A percentile compares a stretch with the other conserved stretches of the same genome.
Conservation (phyloP, 345 rosid species). For the Eucalyptus marginata region DNA sequence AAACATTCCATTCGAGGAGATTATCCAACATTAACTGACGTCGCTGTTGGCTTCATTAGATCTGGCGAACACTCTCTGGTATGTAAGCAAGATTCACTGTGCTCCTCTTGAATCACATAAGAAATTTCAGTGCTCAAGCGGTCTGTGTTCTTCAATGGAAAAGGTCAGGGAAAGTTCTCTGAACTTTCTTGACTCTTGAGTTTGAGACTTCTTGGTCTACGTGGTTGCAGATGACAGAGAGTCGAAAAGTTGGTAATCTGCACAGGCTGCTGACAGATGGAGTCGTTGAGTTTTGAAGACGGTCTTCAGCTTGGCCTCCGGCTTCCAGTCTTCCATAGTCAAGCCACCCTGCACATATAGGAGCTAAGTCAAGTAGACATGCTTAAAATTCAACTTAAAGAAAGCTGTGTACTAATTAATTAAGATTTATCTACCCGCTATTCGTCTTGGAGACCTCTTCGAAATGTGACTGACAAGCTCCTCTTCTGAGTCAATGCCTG, state of each 20-base stretch:
- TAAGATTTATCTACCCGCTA: constrained; percentile 26
- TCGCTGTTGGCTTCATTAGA: background rate
- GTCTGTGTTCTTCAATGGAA: background rate
- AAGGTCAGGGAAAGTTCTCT: background rate
- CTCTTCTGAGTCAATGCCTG: constrained; percentile 69
- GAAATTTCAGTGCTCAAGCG: background rate
- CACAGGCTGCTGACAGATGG: background rate
- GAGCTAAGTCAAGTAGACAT: background rate
- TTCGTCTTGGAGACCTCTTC: constrained; percentile 53
- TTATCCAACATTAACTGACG: background rate
- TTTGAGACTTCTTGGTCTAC: background rate
- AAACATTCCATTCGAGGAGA: background rate
- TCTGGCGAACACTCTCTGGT: background rate
- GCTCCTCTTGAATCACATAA: background rate
- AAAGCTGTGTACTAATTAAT: background rate
- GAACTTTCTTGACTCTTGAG: background rate
- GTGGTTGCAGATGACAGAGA: background rate
- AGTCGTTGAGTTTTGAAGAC: background rate
- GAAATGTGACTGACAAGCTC: constrained; percentile 78
- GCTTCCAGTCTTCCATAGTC: background rate
- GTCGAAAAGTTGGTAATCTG: background rate
- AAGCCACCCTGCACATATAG: background rate
- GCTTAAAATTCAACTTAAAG: background rate
- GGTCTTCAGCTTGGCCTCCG: background rate
- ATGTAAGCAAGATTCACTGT: background rate